These are phyloP conservation scores for Pestalotiopsis fici DNA, from an alignment of 2,329 filamentous ascomycete species.

Conservation along the genomic window DNA sequence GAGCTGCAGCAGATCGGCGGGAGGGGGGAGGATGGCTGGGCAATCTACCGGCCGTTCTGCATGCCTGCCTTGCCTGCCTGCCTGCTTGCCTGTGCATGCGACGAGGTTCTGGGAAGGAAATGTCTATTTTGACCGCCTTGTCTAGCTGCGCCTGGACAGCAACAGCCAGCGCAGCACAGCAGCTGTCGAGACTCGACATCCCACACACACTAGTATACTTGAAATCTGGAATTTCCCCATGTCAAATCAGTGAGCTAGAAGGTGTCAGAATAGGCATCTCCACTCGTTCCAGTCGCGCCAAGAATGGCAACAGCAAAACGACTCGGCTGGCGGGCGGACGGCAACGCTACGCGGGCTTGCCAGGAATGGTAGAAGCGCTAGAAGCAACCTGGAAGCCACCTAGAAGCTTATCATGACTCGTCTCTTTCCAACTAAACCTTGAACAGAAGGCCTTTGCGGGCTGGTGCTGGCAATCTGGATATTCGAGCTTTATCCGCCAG, in stretches of 20 bases:
- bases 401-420: slow-evolving; percentile 1
- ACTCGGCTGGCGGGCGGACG: neutral
- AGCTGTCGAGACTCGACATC: neutral
- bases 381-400: slow-evolving; percentile 1
- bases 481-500: too few relatives aligned
- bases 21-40: neutral
- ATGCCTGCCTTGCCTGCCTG: neutral
- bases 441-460: neutral
- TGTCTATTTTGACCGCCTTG: neutral
- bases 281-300: neutral
- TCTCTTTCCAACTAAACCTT: neutral
- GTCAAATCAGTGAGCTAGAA: neutral
- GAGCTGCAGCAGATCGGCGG: neutral
- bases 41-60: neutral
- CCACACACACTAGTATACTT: neutral
- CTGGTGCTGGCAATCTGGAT: neutral
- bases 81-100: neutral
- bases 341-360: neutral
- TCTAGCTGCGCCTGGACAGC: neutral
- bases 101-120: neutral
- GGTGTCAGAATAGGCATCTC: slow-evolving; percentile 2
- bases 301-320: neutral
- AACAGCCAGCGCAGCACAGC: neutral
- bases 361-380: neutral
- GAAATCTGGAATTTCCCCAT: slow-evolving; percentile 1